Base-by-base conservation (phyloP, 2,329 filamentous ascomycete genomes). In the Claviceps fusiformis region DNA sequence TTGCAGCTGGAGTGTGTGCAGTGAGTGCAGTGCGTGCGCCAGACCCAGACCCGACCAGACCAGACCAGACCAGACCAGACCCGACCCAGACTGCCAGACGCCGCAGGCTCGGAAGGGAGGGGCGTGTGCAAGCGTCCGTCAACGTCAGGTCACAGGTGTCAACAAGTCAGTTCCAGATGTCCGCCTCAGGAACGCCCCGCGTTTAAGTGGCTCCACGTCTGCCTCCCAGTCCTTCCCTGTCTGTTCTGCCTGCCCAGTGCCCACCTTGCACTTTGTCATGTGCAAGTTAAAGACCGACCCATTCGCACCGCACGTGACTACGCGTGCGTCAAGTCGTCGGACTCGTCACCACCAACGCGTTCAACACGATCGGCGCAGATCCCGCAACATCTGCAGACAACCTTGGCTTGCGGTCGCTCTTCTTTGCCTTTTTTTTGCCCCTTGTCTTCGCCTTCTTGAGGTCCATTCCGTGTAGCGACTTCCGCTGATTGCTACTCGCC, bases 181-280 rank as follows among this genome's bases (percentile, higher is more conserved):
- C 27, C 45, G 45, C 45, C 45, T 63, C 67, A 69, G 67, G 67
- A 68, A 69, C 67, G 65, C 64, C 67, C 67, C 66, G 63, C 67
- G 62, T 65, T 64, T 63, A 61, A 63, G 61, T 65, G 63, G 65
- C 59, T 59, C 56, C 17, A 7, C 13, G 15, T n/a, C 15, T n/a
- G 15, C 39, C 37, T 7, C 9, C 35, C 41, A 3, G 3, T 9
- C 35, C 3, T 9, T 9, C 35, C 35, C 35, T 11, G 8, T 37
- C 35, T 11, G 10, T 3, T 37, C 35, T 37, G 35, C 35, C 35
- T 37, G 35, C 35, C 37, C 53, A n/a, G 17, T 45, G 33, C 37
- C 44, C 33, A 27, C 46, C 31, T 33, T 1, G 31, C 27, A n/a
- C 46, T 31, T 39, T 45, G 43, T 19, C 43, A 19, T 19, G 19